A percentile compares a stretch with the other conserved stretches of the same genome.
Evolutionary conservation across 306 rosid genomes (phyloP).

Genomic region (Ormosia emarginata): DNA sequence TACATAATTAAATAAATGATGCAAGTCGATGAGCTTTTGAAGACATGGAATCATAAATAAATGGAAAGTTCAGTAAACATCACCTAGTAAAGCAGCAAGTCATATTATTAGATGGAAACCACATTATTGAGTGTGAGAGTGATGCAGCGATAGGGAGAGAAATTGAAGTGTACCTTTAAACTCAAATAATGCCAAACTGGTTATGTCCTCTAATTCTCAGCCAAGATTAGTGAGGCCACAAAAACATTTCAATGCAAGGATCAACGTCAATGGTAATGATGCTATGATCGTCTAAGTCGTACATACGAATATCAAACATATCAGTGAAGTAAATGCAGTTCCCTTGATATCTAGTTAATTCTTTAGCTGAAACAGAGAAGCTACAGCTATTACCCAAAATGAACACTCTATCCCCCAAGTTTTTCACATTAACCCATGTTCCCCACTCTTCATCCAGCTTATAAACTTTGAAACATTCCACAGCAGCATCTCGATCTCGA

Average conservation of each 20-base stretch:
- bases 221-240: constrained; percentile 32
- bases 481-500: not conserved
- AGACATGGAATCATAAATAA: not conserved
- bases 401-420: constrained; percentile 36
- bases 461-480: constrained; percentile 47
- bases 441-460: constrained; percentile 54
- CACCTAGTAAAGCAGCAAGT: not conserved
- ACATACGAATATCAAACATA: constrained; percentile 29
- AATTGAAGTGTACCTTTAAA: not conserved
- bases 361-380: constrained; percentile 33
- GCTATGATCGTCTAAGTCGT: constrained; percentile 33
- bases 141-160: not conserved
- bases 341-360: constrained; percentile 31
- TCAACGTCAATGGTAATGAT: constrained; percentile 16
- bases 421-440: constrained; percentile 42
- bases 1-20: not conserved
- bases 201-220: not conserved
- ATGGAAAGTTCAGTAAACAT: not conserved
- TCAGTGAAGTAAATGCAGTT: constrained; percentile 44
- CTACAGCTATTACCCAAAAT: constrained; percentile 33
- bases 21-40: not conserved
- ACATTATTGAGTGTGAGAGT: not conserved
- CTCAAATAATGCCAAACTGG: not conserved
- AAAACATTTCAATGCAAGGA: constrained; percentile 23
- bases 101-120: not conserved